Conservation (phyloP, 768 basidiomycete species). For the Dendrothele bispora region DNA sequence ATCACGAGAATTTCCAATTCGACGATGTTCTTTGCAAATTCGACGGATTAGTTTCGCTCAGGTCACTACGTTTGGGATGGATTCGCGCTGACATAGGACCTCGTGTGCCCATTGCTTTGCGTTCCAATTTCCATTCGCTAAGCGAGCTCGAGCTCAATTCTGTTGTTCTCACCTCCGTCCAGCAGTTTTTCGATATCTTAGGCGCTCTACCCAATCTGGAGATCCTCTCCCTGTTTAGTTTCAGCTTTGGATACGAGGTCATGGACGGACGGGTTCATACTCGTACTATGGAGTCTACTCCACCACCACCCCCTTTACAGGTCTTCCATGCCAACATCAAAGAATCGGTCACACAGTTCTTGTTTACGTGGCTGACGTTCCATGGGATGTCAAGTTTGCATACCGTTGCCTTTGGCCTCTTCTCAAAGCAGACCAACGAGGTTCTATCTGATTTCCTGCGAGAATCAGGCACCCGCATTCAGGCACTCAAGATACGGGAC, state of each 20-base stretch:
- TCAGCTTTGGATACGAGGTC: background rate
- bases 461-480: background rate
- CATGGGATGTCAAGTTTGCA: background rate
- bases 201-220: background rate
- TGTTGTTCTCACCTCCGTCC: background rate
- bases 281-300: background rate
- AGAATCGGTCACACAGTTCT: background rate
- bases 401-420: background rate
- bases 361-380: conserved; percentile 2
- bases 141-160: conserved; percentile 3
- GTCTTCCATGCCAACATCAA: conserved; percentile 1
- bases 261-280: background rate
- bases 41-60: background rate
- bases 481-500: conserved; percentile 4
- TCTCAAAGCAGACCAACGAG: background rate
- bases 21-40: background rate
- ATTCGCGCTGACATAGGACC: background rate
- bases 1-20: background rate
- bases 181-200: conserved; percentile 4
- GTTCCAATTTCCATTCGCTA: background rate
- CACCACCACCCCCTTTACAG: conserved; percentile 1
- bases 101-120: background rate
- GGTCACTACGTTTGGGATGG: conserved; percentile 1
- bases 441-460: background rate
- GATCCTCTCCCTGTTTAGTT: background rate